A percentile compares a stretch with the other conserved stretches of the same genome.
phyloP scores from a whole-genome alignment of 305 asterid genomes.

The Nicotiana rustica region DNA sequence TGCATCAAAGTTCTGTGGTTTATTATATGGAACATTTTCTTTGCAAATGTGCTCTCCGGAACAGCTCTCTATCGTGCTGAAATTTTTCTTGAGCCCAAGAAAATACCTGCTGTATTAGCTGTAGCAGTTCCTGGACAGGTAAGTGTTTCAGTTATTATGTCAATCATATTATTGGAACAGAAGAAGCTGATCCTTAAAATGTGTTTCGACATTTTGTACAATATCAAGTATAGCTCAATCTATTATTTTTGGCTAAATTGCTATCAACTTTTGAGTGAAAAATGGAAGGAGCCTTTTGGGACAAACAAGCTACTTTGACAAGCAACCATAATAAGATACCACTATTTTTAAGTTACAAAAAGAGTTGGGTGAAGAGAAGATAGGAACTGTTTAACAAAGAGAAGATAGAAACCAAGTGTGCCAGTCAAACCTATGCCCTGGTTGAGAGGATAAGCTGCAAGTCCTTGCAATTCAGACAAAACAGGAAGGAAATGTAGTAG shows the following conservation, averaged over 20 bases:
- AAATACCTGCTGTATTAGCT: conserved; percentile 77
- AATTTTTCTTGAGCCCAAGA: conserved; percentile 79
- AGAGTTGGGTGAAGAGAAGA: not conserved
- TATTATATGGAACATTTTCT: conserved; percentile 91
- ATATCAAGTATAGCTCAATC: conserved; percentile 26
- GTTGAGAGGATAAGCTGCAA: no score
- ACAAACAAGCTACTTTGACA: conserved; percentile 9
- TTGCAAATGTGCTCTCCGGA: conserved; percentile 94
- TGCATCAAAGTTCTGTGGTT: conserved; percentile 87
- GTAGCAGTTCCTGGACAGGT: conserved; percentile 99
- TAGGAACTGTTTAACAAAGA: not conserved
- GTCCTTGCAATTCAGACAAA: no score
- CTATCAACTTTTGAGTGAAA: not conserved
- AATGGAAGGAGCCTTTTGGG: conserved; percentile 6
- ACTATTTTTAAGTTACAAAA: no score
- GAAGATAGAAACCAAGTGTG: not conserved
- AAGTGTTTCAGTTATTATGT: conserved; percentile 34
- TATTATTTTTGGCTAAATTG: conserved; percentile 11
- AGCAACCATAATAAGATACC: not conserved
- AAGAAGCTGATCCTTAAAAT: not conserved
- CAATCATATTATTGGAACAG: conserved; percentile 1
- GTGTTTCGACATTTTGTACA: not conserved
- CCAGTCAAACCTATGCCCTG: no score
- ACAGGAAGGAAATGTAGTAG: conserved; percentile 8
- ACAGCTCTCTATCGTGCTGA: conserved; percentile 72